These are phyloP conservation scores for Pseudogymnoascus sp. DNA, from an alignment of 2,329 filamentous ascomycete genomes.

Conservation along the genomic window DNA sequence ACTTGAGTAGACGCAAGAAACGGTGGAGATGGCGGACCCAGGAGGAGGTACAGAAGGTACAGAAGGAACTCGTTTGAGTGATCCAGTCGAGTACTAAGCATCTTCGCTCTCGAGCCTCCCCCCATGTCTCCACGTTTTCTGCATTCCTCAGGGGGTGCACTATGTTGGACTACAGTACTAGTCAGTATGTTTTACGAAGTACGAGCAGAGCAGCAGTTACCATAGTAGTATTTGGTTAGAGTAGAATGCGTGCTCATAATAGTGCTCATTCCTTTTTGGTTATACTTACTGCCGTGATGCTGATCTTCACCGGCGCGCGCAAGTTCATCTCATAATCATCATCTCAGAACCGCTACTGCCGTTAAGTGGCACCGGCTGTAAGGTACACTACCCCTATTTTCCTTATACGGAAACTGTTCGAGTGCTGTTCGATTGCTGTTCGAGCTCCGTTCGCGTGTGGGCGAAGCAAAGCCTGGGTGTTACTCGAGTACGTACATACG, in stretches of 20 bases:
- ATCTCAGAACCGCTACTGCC: not conserved
- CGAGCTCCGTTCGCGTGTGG: not conserved
- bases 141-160: not conserved
- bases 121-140: slow-evolving; percentile 1
- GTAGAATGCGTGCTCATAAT: not conserved
- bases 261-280: not conserved
- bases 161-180: not conserved
- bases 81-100: not conserved
- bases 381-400: not conserved
- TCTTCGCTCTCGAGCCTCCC: not conserved
- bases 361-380: not conserved
- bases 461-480: too few relatives aligned
- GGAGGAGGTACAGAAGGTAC: not conserved
- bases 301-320: not conserved
- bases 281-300: not conserved
- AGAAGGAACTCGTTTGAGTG: not conserved
- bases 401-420: not conserved
- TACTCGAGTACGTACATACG: too few relatives aligned
- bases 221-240: too few relatives aligned
- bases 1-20: not conserved
- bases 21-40: not conserved
- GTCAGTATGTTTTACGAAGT: not conserved
- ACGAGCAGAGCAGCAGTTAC: not conserved
- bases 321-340: slow-evolving; percentile 5
- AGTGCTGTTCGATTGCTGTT: not conserved